Percentiles rank a stretch among this genome's conserved stretches.
Evolutionary conservation across 495 filamentous ascomycete genomes (phyloP).

Genomic region (Gamarada debralockiae): DNA sequence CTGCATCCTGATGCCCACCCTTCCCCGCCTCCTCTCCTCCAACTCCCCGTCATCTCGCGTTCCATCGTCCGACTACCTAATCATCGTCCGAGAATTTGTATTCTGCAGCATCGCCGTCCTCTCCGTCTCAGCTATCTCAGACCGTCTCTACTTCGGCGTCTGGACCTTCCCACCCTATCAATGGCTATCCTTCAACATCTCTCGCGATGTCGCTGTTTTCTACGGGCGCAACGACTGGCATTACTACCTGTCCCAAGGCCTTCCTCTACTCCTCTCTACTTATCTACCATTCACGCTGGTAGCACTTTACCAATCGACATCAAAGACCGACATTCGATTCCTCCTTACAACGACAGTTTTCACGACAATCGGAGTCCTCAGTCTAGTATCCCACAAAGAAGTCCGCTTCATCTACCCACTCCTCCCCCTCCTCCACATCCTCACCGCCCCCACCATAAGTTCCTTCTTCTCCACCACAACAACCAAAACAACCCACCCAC

Average conservation of each 20-base stretch:
- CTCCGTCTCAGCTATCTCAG: constrained; percentile 58
- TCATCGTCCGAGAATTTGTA: constrained; percentile 55
- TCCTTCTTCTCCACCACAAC: constrained; percentile 52
- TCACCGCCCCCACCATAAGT: constrained; percentile 64
- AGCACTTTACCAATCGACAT: constrained; percentile 53
- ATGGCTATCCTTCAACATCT: constrained; percentile 91
- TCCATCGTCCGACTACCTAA: constrained; percentile 35
- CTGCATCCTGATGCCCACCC: constrained; percentile 39
- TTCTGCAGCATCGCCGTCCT: constrained; percentile 65
- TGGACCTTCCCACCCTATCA: constrained; percentile 90
- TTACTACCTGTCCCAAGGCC: constrained; percentile 88
- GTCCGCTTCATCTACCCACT: constrained; percentile 96
- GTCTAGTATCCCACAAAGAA: constrained; percentile 90
- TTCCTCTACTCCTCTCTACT: constrained; percentile 83
- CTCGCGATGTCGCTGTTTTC: constrained; percentile 79
- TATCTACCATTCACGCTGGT: constrained; percentile 69
- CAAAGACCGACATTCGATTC: constrained; percentile 29
- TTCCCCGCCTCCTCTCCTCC: constrained; percentile 33
- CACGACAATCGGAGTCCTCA: constrained; percentile 59
- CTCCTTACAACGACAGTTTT: constrained; percentile 60
- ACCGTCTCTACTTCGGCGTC: constrained; percentile 76
- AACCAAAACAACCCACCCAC: constrained; percentile 7
- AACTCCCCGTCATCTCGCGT: not conserved
- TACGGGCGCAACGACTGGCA: constrained; percentile 91
- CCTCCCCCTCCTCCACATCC: constrained; percentile 77